Base-by-base conservation (phyloP, 768 basidiomycete species). In the Podaxis carcinomalis region DNA sequence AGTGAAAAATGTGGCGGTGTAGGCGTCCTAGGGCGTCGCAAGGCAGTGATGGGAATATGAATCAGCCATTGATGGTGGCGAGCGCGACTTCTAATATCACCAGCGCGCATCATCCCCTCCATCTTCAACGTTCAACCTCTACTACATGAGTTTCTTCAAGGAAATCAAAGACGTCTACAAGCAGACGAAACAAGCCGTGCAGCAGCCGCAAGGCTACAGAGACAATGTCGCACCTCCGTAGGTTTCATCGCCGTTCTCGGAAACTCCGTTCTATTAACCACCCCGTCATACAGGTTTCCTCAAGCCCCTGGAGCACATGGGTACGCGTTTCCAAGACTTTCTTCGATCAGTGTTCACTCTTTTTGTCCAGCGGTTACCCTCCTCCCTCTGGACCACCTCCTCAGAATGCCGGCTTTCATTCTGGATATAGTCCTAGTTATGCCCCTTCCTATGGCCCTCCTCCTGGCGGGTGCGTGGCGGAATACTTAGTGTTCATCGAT, bases 351-450 rank as follows among this genome's bases (percentile, higher is more conserved):
- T 10, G 23, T 28, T 52, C 4, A 56, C 51, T 16, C 39, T 25
- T 6, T 32, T 1, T 16, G 13, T 25, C 32, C n/a, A 62, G 65
- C 21, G 65, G 57, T 40, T 46, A 65, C 55, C 53, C 65, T 50
- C 25, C 58, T 56, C 63, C 67, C 32, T 35, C 60, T 36, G 67
- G 68, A 27, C 64, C 64, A 4, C 65, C 67, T 47, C 64, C 69
- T 39, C 57, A 57, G 19, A 5, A 55, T 14, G 44, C 69, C 25
- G 78, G 76, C 6, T 77, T 75, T 62, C 74, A 55, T 14, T 47
- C 69, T 25, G 78, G 76, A 4, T 77, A 75, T 62, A 74, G 69
- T 64, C 74, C 78, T 13, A 70, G 75, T n/a, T 81, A 82, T 62
- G 68, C 75, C 13, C 76, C 79, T 27, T 70, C 75, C 27, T 75